Conservation (phyloP, 2,329 filamentous ascomycete genomes). For the Xylaria hypoxylon region DNA sequence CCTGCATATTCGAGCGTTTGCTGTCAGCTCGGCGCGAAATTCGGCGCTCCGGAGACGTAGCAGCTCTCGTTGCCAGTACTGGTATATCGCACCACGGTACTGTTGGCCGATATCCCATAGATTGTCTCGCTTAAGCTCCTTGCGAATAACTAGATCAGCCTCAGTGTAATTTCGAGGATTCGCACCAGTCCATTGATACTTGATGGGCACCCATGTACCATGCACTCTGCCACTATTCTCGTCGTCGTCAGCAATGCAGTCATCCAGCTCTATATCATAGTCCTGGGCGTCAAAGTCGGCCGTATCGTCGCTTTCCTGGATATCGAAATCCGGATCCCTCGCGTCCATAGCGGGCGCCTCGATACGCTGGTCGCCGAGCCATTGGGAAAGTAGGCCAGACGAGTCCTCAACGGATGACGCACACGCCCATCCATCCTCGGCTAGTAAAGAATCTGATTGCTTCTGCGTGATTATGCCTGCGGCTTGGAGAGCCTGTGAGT, state of each 20-base stretch:
- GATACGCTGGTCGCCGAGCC: slow-evolving; percentile 66
- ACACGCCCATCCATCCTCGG: slow-evolving; percentile 54
- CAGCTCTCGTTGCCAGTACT: slow-evolving; percentile 67
- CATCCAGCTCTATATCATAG: slow-evolving; percentile 56
- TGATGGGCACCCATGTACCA: slow-evolving; percentile 58
- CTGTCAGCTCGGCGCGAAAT: slow-evolving; percentile 62
- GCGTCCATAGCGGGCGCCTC: slow-evolving; percentile 43
- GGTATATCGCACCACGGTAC: slow-evolving; percentile 74
- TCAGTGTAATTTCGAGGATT: slow-evolving; percentile 44
- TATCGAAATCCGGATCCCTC: slow-evolving; percentile 47
- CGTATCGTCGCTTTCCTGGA: slow-evolving; percentile 58
- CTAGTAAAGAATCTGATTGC: slow-evolving; percentile 72
- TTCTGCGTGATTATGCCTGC: slow-evolving; percentile 69
- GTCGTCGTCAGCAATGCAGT: slow-evolving; percentile 52
- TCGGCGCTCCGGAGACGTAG: slow-evolving; percentile 60
- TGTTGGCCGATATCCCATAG: slow-evolving; percentile 69
- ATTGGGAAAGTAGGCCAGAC: slow-evolving; percentile 60
- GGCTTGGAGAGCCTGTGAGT: slow-evolving; percentile 64
- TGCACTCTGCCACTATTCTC: slow-evolving; percentile 55
- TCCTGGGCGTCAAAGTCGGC: slow-evolving; percentile 70
- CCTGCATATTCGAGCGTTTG: slow-evolving; percentile 63
- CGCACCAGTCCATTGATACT: slow-evolving; percentile 55
- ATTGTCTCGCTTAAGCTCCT: slow-evolving; percentile 58
- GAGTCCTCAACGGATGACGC: slow-evolving; percentile 22
- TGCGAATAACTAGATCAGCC: slow-evolving; percentile 50